These are phyloP conservation scores for Vitis labrusca DNA, from an alignment of 164 flowering plant genomes.

Conservation along the genomic window DNA sequence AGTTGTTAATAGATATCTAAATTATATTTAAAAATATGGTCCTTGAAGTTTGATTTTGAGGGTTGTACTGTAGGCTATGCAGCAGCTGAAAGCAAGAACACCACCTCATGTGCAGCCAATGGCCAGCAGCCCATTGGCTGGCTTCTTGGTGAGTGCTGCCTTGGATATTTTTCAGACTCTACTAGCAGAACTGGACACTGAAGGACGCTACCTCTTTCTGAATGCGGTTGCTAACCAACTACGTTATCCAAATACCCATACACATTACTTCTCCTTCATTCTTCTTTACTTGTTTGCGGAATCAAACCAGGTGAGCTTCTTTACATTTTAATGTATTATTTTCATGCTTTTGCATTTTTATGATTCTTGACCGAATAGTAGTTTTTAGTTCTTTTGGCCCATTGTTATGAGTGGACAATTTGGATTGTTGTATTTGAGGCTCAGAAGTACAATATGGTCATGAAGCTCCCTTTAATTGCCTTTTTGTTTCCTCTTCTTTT, in stretches of 20 bases:
- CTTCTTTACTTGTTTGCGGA: constrained; percentile 85
- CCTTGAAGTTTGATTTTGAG: background rate
- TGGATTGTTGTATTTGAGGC: too few species aligned
- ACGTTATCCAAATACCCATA: constrained; percentile 96
- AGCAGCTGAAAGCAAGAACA: constrained; percentile 68
- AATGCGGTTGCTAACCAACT: constrained; percentile 96
- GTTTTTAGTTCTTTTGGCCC: too few species aligned
- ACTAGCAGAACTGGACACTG: constrained; percentile 79
- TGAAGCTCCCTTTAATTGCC: too few species aligned
- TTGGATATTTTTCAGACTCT: constrained; percentile 80
- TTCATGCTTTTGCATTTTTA: too few species aligned
- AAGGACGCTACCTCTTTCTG: constrained; percentile 91
- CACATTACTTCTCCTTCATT: constrained; percentile 91
- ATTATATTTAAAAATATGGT: too few species aligned
- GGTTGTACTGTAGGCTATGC: constrained; percentile 63
- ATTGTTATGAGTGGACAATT: too few species aligned
- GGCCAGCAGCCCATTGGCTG: constrained; percentile 48
- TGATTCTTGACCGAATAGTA: too few species aligned
- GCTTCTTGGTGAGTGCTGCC: constrained; percentile 65
- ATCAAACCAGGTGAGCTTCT: constrained; percentile 66
- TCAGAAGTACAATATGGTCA: too few species aligned
- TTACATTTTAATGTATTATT: background rate
- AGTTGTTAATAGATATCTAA: background rate
- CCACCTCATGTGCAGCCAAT: constrained; percentile 51
- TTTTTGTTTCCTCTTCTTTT: too few species aligned